Percentiles rank a stretch among this genome's conserved stretches.
phyloP scores from a whole-genome alignment of 805 yeast species.

The Scheffersomyces stipitis region DNA sequence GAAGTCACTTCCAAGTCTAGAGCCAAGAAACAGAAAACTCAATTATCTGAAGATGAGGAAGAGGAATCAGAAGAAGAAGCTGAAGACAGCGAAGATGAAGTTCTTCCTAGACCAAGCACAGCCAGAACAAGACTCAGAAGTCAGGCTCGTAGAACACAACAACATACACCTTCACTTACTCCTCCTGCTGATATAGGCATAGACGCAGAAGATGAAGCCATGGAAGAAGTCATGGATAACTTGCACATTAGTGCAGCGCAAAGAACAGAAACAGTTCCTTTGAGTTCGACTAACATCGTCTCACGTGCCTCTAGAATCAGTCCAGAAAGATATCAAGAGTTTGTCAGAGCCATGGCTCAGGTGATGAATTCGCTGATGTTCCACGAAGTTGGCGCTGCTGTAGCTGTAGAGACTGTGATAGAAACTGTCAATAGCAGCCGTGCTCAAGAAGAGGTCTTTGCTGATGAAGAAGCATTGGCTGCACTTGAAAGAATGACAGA shows the following conservation, averaged over 20 bases:
- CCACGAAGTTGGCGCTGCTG: constrained; percentile 30
- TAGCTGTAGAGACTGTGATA: constrained; percentile 30
- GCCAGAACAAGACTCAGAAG: constrained; percentile 17
- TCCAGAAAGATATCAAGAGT: constrained; percentile 29
- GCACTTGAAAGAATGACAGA: constrained; percentile 34
- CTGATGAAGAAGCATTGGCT: constrained; percentile 25
- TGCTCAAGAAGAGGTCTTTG: constrained; percentile 40
- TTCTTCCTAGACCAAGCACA: constrained; percentile 14
- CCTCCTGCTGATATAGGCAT: constrained; percentile 14
- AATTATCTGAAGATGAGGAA: constrained; percentile 16
- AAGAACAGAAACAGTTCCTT: no score
- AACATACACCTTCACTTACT: constrained; percentile 15
- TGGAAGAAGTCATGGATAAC: constrained; percentile 3
- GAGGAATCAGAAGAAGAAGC: constrained; percentile 36
- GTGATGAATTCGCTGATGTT: constrained; percentile 33
- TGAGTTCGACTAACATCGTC: no score
- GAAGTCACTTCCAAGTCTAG: constrained; percentile 47
- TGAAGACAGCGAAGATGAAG: constrained; percentile 17
- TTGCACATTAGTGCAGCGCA: constrained; percentile 4
- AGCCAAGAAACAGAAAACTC: constrained; percentile 28
- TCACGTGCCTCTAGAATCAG: no score
- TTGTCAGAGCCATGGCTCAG: constrained; percentile 31
- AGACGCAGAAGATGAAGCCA: constrained; percentile 4
- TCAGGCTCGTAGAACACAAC: constrained; percentile 7
- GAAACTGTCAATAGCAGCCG: constrained; percentile 34